phyloP scores from a whole-genome alignment of 208 protist species.

The Acanthamoeba quina region DNA sequence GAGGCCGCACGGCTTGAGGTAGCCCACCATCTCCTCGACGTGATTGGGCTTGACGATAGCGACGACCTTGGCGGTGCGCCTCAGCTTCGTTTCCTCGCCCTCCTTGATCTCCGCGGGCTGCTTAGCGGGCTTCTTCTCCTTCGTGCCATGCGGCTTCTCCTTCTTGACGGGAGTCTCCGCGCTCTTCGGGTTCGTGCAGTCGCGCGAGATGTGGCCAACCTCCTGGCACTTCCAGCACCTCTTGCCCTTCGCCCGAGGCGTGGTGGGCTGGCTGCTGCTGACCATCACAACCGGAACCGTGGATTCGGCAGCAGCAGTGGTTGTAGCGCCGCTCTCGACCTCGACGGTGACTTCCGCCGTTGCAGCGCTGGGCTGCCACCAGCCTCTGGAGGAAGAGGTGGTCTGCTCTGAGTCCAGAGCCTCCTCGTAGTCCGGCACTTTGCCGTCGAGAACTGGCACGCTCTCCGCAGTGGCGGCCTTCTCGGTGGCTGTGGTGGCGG shows the following conservation, averaged over 20 bases:
- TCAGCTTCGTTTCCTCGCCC: constrained; percentile 38
- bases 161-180: not conserved
- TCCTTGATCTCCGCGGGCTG: not conserved
- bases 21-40: constrained; percentile 71
- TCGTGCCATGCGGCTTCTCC: not conserved
- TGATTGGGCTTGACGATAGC: constrained; percentile 77
- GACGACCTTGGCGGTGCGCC: constrained; percentile 75
- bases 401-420: not conserved
- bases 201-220: constrained; percentile 26
- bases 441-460: not conserved
- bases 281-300: not conserved
- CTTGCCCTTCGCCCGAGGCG: not conserved
- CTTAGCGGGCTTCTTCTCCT: not conserved
- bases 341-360: not conserved
- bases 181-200: constrained; percentile 26
- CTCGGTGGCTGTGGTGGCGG: not conserved
- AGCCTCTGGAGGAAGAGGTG: not conserved
- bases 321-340: not conserved
- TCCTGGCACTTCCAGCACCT: constrained; percentile 50
- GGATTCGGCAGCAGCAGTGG: not conserved
- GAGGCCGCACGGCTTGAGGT: constrained; percentile 74
- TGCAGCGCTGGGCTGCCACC: not conserved
- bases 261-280: not conserved
- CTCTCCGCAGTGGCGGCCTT: not conserved
- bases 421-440: not conserved